Conservation (phyloP, 2,329 filamentous ascomycete species). For the Fulvia fulva region DNA sequence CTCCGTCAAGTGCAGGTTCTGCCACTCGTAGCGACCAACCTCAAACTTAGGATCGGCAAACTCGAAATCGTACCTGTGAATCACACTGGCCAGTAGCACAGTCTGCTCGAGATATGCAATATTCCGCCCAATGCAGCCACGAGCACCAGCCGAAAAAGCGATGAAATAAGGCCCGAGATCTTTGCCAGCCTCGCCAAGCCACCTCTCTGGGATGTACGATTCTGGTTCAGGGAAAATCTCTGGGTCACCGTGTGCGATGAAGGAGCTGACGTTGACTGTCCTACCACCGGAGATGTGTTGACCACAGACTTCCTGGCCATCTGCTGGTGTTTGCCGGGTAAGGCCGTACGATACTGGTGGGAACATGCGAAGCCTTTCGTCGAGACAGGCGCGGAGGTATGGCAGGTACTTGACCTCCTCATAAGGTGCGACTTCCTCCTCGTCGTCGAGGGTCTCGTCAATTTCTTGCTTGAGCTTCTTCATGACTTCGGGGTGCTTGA, state of each 20-base stretch:
- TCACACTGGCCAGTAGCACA: slow-evolving; percentile 24
- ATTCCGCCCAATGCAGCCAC: slow-evolving; percentile 35
- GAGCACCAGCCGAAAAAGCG: slow-evolving; percentile 35
- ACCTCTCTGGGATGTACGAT: slow-evolving; percentile 16
- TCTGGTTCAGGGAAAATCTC: slow-evolving; percentile 34
- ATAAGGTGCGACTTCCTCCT: slow-evolving; percentile 42
- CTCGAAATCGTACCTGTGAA: slow-evolving; percentile 39
- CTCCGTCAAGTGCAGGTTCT: slow-evolving; percentile 37
- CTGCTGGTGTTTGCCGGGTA: slow-evolving; percentile 15
- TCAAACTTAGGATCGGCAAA: slow-evolving; percentile 36
- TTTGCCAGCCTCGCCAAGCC: slow-evolving; percentile 21
- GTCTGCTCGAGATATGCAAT: slow-evolving; percentile 33
- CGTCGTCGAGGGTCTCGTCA: slow-evolving; percentile 37
- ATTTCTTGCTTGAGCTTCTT: slow-evolving; percentile 27
- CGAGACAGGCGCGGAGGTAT: slow-evolving; percentile 21
- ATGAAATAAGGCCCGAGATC: slow-evolving; percentile 20
- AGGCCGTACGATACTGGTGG: slow-evolving; percentile 17
- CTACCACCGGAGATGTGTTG: slow-evolving; percentile 14
- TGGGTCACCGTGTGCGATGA: slow-evolving; percentile 15
- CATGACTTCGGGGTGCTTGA: slow-evolving; percentile 31
- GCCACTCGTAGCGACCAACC: slow-evolving; percentile 35
- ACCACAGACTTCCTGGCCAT: slow-evolving; percentile 17
- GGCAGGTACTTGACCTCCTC: slow-evolving; percentile 20
- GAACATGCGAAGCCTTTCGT: slow-evolving; percentile 20
- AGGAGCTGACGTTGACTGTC: slow-evolving; percentile 17